Conservation (phyloP, 352 stramenopile species). For the Globisporangium carolinianum region DNA sequence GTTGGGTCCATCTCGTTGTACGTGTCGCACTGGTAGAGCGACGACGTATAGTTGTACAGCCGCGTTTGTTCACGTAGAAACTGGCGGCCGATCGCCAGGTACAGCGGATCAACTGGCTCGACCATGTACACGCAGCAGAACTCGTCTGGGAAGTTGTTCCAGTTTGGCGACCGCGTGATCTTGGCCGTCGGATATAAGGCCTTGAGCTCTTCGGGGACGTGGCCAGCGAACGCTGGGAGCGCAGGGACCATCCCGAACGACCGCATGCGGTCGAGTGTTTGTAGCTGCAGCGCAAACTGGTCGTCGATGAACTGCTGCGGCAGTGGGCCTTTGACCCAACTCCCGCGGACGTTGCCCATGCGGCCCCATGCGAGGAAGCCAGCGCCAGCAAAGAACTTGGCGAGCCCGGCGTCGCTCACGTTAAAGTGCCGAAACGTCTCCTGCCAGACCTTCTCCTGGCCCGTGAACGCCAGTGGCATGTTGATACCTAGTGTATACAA, state of each 20-base stretch:
- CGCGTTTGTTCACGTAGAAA: conserved; percentile 67
- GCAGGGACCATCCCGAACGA: conserved; percentile 87
- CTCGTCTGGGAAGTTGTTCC: conserved; percentile 69
- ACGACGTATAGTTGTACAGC: conserved; percentile 71
- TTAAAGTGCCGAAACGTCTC: conserved; percentile 84
- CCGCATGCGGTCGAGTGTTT: conserved; percentile 81
- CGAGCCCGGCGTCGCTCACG: conserved; percentile 58
- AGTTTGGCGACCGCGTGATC: conserved; percentile 76
- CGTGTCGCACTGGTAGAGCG: conserved; percentile 73
- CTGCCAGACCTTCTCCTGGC: conserved; percentile 87
- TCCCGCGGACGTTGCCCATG: conserved; percentile 86
- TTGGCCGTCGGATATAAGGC: conserved; percentile 62
- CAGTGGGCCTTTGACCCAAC: conserved; percentile 76
- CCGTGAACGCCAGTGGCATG: conserved; percentile 86
- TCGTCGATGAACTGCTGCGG: conserved; percentile 80
- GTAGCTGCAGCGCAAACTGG: conserved; percentile 67
- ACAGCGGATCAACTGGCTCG: conserved; percentile 75
- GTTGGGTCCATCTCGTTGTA: conserved; percentile 83
- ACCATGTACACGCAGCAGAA: conserved; percentile 85
- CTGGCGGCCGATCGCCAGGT: conserved; percentile 64
- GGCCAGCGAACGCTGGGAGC: conserved; percentile 84
- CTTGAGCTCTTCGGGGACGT: conserved; percentile 83
- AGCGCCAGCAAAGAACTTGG: conserved; percentile 86
- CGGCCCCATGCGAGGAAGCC: conserved; percentile 87
- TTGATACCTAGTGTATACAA: conserved; percentile 56